Base-by-base conservation (phyloP, 139 green algal species). In the Raphidocelis subcapitata region DNA sequence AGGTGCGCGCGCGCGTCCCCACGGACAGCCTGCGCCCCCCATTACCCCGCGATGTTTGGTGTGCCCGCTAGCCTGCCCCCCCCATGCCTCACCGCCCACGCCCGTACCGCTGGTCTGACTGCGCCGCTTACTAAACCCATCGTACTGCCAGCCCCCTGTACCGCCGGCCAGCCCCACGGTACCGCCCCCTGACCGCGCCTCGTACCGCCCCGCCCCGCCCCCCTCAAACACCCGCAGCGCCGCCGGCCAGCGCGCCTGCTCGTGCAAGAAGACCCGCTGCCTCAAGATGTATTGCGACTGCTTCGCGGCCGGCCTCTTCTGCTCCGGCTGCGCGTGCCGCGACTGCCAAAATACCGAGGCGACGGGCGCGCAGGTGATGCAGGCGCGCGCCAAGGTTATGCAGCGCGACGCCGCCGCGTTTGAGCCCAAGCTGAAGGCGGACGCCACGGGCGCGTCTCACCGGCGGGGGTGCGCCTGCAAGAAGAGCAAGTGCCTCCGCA, bases 201-300 rank as follows among this genome's bases (percentile, higher is more conserved):
- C n/a, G n/a, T n/a, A n/a, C n/a, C n/a, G n/a, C n/a, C n/a, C n/a
- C n/a, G n/a, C n/a, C n/a, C n/a, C n/a, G n/a, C n/a, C n/a, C n/a
- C n/a, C n/a, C n/a, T n/a, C n/a, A n/a, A n/a, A n/a, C n/a, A n/a
- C n/a, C n/a, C n/a, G n/a, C 54, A 29, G 24, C 12, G 54, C 54
- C 12, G 12, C 54, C 54, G 54, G 5, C 12, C 10, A 8, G 29
- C 23, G 26, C 20, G 5, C 28, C 54, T 97, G 92, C 85, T 95
- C 96, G 76, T 97, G 92, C 88, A 95, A 95, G 79, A 97, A 95
- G 83, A 88, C 70, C 41, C 67, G 47, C 55, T 99, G 95, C 87
- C 85, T 91, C 26, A 99, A 99, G 76, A 98, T 98, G 86, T 99
- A 99, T 86, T 99, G 95, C 83, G 95, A 99, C 80, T 99, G 95